Evolutionary conservation across 768 basidiomycete genomes (phyloP).

Genomic region (Roridomyces roridus): DNA sequence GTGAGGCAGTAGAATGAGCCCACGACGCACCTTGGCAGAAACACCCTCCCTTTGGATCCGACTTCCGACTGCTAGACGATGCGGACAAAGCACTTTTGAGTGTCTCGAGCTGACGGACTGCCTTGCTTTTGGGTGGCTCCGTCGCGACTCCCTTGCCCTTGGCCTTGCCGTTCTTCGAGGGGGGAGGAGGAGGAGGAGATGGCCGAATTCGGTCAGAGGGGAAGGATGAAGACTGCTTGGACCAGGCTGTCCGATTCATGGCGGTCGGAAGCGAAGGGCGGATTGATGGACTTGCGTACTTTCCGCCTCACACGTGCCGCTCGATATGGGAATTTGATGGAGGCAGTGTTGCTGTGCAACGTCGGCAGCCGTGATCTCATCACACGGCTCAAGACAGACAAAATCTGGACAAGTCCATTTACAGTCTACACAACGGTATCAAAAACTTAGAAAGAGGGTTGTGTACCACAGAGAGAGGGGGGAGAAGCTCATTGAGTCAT

Average conservation of each 20-base stretch:
- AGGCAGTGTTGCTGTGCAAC: too few relatives aligned
- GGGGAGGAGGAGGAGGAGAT: conserved; percentile 28
- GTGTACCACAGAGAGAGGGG: too few relatives aligned
- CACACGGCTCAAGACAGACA: too few relatives aligned
- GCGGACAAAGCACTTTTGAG: conserved; percentile 42
- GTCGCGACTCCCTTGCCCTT: conserved; percentile 42
- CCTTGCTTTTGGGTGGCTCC: conserved; percentile 51
- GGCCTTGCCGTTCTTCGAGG: conserved; percentile 41
- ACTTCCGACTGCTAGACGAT: conserved; percentile 38
- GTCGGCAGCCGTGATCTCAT: too few relatives aligned
- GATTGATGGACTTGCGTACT: too few relatives aligned
- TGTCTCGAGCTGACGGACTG: conserved; percentile 53
- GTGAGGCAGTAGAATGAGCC: too few relatives aligned
- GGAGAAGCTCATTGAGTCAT: too few relatives aligned
- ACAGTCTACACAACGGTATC: too few relatives aligned
- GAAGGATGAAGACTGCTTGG: conserved; percentile 49
- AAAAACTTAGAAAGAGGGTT: too few relatives aligned
- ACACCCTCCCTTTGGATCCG: conserved; percentile 69
- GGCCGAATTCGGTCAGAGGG: conserved; percentile 62
- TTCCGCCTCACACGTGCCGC: too few relatives aligned
- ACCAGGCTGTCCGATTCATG: conserved; percentile 53
- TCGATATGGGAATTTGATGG: too few relatives aligned
- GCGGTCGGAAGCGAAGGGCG: background rate
- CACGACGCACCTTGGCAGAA: conserved; percentile 68
- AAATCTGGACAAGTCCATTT: too few relatives aligned